These are phyloP conservation scores for Boechera divaricarpa DNA, from an alignment of 345 rosid species.

Conservation along the genomic window DNA sequence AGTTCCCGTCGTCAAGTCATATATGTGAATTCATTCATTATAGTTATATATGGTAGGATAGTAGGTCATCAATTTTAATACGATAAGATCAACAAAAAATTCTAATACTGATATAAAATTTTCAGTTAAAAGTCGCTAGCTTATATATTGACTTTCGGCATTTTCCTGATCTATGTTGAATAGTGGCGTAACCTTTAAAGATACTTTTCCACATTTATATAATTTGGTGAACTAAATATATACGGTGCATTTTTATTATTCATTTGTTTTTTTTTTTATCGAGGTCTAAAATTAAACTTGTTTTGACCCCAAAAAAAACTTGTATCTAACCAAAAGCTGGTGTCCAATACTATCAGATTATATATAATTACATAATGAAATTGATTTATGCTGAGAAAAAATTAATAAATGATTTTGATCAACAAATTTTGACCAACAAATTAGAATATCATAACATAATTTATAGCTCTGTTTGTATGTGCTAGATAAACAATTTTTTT, in stretches of 20 bases:
- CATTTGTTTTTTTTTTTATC: neutral
- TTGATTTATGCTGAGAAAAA: no score
- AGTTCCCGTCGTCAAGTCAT: neutral
- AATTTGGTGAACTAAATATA: constrained; percentile 5
- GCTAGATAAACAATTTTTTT: no score
- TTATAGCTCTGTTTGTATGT: no score
- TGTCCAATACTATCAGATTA: no score
- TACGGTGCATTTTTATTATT: constrained; percentile 1
- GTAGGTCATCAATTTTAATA: neutral
- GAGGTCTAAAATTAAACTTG: neutral
- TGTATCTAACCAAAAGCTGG: no score
- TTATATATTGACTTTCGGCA: constrained; percentile 18
- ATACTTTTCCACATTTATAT: constrained; percentile 17
- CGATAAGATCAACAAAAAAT: no score
- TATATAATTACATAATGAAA: no score
- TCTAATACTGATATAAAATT: no score
- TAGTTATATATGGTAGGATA: neutral
- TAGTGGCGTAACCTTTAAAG: constrained; percentile 29
- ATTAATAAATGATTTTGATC: no score
- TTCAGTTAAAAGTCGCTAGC: constrained; percentile 22
- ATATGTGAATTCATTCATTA: neutral
- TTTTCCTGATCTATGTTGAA: constrained; percentile 17
- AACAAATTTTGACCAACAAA: no score
- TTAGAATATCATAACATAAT: no score
- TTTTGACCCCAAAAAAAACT: neutral